A percentile compares a stretch with the other conserved stretches of the same genome.
Evolutionary conservation across 2,329 filamentous ascomycete species (phyloP).

Genomic region (Blastomyces silverae): DNA sequence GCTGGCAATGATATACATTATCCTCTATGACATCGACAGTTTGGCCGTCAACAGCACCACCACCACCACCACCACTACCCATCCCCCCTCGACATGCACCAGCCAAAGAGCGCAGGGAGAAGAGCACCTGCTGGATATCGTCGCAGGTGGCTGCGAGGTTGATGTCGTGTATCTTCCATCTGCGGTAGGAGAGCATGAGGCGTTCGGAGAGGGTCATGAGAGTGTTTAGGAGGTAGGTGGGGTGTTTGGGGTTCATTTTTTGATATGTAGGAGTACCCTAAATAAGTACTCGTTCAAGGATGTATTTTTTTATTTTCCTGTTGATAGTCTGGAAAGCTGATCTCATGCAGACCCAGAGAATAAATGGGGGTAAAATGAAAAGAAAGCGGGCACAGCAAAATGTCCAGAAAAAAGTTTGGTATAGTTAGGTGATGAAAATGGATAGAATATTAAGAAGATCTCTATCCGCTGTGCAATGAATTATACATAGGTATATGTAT

Average conservation of each 20-base stretch:
- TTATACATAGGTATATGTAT: too few species aligned
- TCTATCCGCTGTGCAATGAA: too few species aligned
- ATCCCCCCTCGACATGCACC: background rate
- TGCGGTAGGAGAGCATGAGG: background rate
- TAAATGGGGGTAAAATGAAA: too few species aligned
- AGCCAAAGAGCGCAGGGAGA: background rate
- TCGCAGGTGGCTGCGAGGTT: constrained; percentile 1
- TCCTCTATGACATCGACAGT: background rate
- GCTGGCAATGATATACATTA: background rate
- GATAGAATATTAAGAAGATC: too few species aligned
- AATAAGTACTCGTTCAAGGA: too few species aligned
- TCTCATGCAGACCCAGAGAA: too few species aligned
- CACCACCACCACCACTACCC: too few species aligned
- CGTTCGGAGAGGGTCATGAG: background rate
- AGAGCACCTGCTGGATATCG: background rate
- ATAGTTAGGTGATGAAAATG: too few species aligned
- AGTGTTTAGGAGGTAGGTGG: background rate
- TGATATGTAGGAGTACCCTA: too few species aligned
- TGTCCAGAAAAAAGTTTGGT: too few species aligned
- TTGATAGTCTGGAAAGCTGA: too few species aligned
- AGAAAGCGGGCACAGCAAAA: too few species aligned
- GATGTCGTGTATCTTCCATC: background rate
- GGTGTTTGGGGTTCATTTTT: background rate
- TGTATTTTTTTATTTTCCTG: background rate
- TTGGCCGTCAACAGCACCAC: background rate